Base-by-base conservation (phyloP, 2,329 filamentous ascomycete genomes). In the Aspergillus bombycis region DNA sequence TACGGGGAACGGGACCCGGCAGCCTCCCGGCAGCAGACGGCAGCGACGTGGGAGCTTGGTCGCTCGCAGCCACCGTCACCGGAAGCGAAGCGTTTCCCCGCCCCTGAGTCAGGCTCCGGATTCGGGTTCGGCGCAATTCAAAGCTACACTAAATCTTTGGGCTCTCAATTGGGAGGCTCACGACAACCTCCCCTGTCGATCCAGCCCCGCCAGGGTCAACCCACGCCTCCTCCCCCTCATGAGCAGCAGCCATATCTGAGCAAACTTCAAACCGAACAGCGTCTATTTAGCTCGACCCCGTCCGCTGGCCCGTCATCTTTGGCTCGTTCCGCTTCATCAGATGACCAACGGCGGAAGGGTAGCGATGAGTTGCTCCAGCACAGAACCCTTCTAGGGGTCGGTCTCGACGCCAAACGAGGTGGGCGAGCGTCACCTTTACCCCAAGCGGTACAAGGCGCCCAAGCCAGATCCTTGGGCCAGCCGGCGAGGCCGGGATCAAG, bases 361-460 rank as follows among this genome's bases (percentile, higher is more conserved):
- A 84, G 80, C 71, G 86, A 87, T 57, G 83, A 86, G 36, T 83
- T 87, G 46, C 83, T 87, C 43, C 84, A 86, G 58, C 85, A 86
- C 55, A 88, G 91, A 65, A 89, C 86, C 43, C 83, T 96, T 50
- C 82, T 97, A n/a, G 89, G 88, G 3, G 85, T 96, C 12, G 84
- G 86, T 50, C 79, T 83, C 16, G 92, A 96, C 70, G 89, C 90
- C 64, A 93, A 93, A 72, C 88, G 92, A 59, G 91, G 90, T 68
- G 94, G 94, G 1, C 89, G 94, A 56, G 85, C 93, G 45, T 97
- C 94, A 10, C 94, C 94, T 1, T 82, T 97, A 19, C 94, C 94
- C 1, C 94, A 97, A 77, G 94, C 94, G 26, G 94, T 97, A 0
- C 94, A 97, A 74, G 94, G 94, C 26, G 94, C 92, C 1, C 94